A percentile compares a stretch with the other conserved stretches of the same genome.
Conservation (phyloP, 2,329 filamentous ascomycete genomes). For the Daldinia sp. region DNA sequence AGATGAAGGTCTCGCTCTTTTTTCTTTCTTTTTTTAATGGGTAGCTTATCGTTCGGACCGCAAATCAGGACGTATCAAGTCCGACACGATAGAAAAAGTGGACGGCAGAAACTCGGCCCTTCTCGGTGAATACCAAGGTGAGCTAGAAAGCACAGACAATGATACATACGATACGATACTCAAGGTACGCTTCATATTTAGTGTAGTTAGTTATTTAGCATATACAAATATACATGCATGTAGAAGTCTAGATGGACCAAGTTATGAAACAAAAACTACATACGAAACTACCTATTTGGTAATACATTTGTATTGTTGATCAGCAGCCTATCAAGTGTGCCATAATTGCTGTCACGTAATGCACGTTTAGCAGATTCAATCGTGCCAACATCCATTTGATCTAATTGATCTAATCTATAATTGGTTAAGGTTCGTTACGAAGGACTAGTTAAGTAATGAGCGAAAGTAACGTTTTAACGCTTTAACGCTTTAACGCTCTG, state of each 20-base stretch:
- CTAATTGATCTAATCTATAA: conserved; percentile 4
- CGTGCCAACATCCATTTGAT: neutral
- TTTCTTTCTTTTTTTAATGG: conserved; percentile 1
- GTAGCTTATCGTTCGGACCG: neutral
- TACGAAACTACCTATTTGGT: neutral
- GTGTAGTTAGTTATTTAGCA: neutral
- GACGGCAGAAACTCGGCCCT: conserved; percentile 29
- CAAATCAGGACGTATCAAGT: conserved; percentile 23
- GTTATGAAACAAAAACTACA: neutral
- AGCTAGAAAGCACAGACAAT: conserved; percentile 9
- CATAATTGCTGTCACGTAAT: neutral
- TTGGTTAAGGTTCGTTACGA: conserved; percentile 4
- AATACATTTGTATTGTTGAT: neutral
- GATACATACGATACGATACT: too few relatives aligned
- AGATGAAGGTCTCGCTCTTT: neutral
- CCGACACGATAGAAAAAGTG: conserved; percentile 1
- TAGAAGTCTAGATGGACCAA: neutral
- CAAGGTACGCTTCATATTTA: neutral
- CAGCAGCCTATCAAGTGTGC: neutral
- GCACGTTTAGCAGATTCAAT: neutral
- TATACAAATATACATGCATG: too few relatives aligned
- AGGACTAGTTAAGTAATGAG: too few relatives aligned
- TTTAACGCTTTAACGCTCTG: conserved; percentile 8
- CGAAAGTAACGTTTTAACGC: conserved; percentile 1
- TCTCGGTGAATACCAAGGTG: conserved; percentile 33